Evolutionary conservation across 1,284 basidiomycete species (phyloP).

Genomic region (Microbotryum lychnidis-dioicae): DNA sequence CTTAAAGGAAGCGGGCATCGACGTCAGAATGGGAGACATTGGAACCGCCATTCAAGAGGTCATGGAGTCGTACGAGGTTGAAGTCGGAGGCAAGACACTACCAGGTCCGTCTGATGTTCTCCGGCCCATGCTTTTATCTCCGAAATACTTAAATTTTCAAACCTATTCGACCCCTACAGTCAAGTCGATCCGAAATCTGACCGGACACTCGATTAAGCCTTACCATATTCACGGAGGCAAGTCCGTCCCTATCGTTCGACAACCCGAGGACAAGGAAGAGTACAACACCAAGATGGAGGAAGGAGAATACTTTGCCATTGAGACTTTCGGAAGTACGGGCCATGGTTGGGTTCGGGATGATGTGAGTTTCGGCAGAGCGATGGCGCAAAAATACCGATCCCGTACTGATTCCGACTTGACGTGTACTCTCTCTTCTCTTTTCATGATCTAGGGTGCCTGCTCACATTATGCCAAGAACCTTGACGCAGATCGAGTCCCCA

Average conservation of each 20-base stretch:
- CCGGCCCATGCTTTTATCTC: not conserved
- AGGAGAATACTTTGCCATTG: constrained; percentile 94
- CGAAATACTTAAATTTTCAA: not conserved
- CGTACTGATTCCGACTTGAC: not conserved
- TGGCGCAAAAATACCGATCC: not conserved
- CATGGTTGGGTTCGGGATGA: constrained; percentile 82
- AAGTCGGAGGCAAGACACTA: constrained; percentile 72
- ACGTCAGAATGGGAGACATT: constrained; percentile 86
- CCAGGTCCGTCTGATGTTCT: constrained; percentile 53
- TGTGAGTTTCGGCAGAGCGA: constrained; percentile 45
- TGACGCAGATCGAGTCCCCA: constrained; percentile 47
- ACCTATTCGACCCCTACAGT: constrained; percentile 49
- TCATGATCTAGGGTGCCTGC: constrained; percentile 62
- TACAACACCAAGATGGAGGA: constrained; percentile 92
- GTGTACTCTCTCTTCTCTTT: constrained; percentile 9
- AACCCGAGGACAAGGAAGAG: constrained; percentile 46
- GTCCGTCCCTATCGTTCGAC: constrained; percentile 73
- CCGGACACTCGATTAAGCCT: constrained; percentile 80
- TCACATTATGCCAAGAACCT: constrained; percentile 80
- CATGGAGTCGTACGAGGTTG: constrained; percentile 98
- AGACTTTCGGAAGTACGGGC: constrained; percentile 98
- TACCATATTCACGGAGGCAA: constrained; percentile 84
- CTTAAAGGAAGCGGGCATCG: constrained; percentile 84
- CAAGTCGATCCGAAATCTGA: constrained; percentile 81
- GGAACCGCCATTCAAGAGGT: constrained; percentile 92